Conservation (phyloP, 495 filamentous ascomycete genomes). For the Podospora didyma region DNA sequence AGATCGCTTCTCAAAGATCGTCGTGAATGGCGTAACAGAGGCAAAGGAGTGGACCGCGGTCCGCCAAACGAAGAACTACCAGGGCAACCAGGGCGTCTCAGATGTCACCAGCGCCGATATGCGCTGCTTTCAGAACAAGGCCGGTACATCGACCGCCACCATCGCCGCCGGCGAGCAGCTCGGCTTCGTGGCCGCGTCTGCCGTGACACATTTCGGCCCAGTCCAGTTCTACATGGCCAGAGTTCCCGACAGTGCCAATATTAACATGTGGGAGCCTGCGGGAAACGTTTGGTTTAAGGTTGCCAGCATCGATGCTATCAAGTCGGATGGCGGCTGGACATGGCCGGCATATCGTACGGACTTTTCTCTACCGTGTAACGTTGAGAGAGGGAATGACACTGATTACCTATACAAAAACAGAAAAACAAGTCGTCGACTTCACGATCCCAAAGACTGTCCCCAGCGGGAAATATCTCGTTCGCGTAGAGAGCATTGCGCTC, state of each 20-base stretch:
- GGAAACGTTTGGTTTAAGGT: constrained; percentile 47
- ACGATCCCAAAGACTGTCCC: constrained; percentile 38
- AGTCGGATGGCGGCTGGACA: neutral
- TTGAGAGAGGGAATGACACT: too few relatives aligned
- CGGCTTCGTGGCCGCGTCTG: constrained; percentile 36
- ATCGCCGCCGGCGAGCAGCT: constrained; percentile 35
- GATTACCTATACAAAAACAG: constrained; percentile 5
- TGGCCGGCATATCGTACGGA: constrained; percentile 36
- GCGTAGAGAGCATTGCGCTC: constrained; percentile 47
- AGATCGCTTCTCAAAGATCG: constrained; percentile 33
- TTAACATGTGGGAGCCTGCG: constrained; percentile 37
- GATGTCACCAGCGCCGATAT: constrained; percentile 37
- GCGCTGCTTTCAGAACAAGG: constrained; percentile 36
- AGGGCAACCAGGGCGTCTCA: constrained; percentile 37
- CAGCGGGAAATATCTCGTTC: constrained; percentile 44
- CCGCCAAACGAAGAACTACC: constrained; percentile 44
- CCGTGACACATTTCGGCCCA: constrained; percentile 41
- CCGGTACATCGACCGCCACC: constrained; percentile 24
- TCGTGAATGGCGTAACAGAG: constrained; percentile 27
- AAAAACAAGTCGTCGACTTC: constrained; percentile 22
- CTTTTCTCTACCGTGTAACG: too few relatives aligned
- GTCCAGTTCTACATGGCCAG: constrained; percentile 46
- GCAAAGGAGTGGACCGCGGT: constrained; percentile 38
- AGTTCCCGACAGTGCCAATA: constrained; percentile 30
- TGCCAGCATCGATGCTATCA: constrained; percentile 2